These are phyloP conservation scores for Aspergillus fumigatus DNA, from an alignment of 2,329 filamentous ascomycete genomes.

Conservation along the genomic window DNA sequence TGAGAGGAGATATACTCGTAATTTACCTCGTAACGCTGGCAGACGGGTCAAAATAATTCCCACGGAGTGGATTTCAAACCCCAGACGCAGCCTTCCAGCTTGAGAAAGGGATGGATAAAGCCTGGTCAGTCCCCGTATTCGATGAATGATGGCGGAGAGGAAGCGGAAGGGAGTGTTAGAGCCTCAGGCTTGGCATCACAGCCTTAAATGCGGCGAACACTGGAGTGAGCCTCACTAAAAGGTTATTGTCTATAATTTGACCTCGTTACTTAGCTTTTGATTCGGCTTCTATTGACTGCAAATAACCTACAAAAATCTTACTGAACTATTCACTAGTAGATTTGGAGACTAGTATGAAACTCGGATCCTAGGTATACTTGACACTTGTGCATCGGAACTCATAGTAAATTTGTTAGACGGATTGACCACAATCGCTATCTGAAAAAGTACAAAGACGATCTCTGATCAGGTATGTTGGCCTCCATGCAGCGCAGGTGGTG, in stretches of 20 bases:
- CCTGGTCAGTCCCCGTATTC: background rate
- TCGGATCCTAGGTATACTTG: background rate
- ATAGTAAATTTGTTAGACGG: background rate
- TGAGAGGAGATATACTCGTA: background rate
- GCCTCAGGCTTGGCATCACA: conserved; percentile 15
- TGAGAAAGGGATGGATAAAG: background rate
- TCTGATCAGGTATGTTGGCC: background rate
- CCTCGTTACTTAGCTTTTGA: background rate
- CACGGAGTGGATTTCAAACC: background rate
- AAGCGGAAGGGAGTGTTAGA: background rate
- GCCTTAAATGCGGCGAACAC: background rate
- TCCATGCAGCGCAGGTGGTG: background rate
- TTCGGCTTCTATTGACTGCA: background rate
- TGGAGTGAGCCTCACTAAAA: background rate
- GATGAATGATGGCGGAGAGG: conserved; percentile 1
- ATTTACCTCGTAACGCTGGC: background rate
- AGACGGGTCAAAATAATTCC: background rate
- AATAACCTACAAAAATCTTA: background rate
- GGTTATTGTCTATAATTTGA: background rate
- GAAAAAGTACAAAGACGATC: background rate
- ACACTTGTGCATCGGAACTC: background rate
- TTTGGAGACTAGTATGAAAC: background rate
- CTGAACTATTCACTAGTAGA: background rate
- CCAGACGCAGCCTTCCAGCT: background rate
- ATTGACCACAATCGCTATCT: background rate